Evolutionary conservation across 331 rosid genomes (phyloP), one percentile per base, ranked within the genome.

Genomic region (Phaseolus coccineus): DNA sequence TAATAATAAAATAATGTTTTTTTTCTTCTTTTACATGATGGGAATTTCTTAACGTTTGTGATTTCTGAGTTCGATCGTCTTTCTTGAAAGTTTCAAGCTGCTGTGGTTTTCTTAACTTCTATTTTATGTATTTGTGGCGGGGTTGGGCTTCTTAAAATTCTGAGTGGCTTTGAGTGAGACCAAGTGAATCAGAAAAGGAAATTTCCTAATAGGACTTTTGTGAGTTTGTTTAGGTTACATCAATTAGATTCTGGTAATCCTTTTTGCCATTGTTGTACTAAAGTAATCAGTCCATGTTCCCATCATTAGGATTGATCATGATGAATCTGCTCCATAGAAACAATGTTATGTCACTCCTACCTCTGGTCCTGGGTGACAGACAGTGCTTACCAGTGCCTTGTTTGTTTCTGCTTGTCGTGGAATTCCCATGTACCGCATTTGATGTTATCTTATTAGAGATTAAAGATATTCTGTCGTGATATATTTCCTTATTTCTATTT

Each of bases 331-430:
- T 80, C 28, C 2, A 56, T 27, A 33, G 31, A 66, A 74, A 46
- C 51, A 70, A 22, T 44, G 68, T 15, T 35, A 48, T 74, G 28
- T 73, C 15, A 53, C 78, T 66, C 31, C 15, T 30, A 19, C 44
- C 65, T 66, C 61, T 68, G 61, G 24, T 57, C 53, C 78, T 58
- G 19, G 4, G 40, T 24, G 37, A 33, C 57, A 70, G n/a, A 16
- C 25, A 19, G 64, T 58, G 66, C 71, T 62, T 25, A 8, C 28
- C 27, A 39, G 66, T 64, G 70, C 44, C 80, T 47, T 76, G 69
- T 56, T 56, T 48, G 14, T 77, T 81, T 71, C 7, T 76, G 40
- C 64, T 48, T 25, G 46, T 71, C 25, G 37, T 61, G 73, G 79
- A 69, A 69, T 27, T 77, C 44, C 56, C 19, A 8, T 8, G 14